Base-by-base conservation (phyloP, 192 early-diverging fungal species). In the Coemansia guatemalensis region DNA sequence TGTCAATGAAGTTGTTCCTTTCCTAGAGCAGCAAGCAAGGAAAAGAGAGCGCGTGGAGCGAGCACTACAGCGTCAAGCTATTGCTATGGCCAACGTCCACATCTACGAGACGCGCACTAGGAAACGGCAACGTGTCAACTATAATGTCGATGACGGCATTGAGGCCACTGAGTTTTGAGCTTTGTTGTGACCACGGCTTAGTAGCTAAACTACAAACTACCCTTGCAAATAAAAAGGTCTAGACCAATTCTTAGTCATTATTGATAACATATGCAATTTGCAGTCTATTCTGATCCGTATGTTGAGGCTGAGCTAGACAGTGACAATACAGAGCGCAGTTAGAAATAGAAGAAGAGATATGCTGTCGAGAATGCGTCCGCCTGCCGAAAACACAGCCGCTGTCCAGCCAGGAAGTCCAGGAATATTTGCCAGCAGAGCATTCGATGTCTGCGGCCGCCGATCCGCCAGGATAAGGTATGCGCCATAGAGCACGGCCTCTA, bases 101-200 rank as follows among this genome's bases (percentile, higher is more conserved):
- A 56, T 81, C 23, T 75, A 75, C 54, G 78, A 81, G 39, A 81
- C 78, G 29, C 73, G 78, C 56, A 81, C 78, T 17, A 52, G 78
- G 41, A 81, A 75, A 65, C 78, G 78, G 51, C 71, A 81, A 67
- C 68, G 63, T 25, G 69, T 81, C 48, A 81, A 81, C 29, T 81
- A 81, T 44, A 66, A 58, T 26, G 59, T 56, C 29, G 77, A 80
- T 24, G 67, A 69, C 2, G 20, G 8, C 18, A 53, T 64, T 6
- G 59, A 56, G 3, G 56, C 25, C 30, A 26, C 35, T 30, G 68
- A 64, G 20, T 68, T 68, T 62, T 62, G 24, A 48, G 3, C 39
- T 44, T 14, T 44, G 12, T 6, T 30, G 3, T 44, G 17, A 44
- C 4, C 14, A 2, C 39, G 17, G 39, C 39, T 17, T 39, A n/a